Percentiles rank a stretch among this genome's conserved stretches.
Evolutionary conservation across 169 alveolate genomes (phyloP).

Genomic region (Plasmodium yoelii): DNA sequence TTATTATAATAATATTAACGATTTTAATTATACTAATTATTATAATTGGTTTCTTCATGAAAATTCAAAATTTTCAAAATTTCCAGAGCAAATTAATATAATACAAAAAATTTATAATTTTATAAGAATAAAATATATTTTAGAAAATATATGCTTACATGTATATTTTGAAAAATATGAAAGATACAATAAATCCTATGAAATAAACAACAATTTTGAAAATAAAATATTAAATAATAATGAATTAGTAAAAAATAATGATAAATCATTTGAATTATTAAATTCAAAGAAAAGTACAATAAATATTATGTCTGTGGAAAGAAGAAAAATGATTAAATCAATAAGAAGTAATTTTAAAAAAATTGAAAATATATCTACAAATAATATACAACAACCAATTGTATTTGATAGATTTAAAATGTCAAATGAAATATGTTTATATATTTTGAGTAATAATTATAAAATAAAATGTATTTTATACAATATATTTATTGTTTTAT

Average conservation of each 20-base stretch:
- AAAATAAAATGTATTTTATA: slow-evolving; percentile 66
- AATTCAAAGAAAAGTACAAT: slow-evolving; percentile 25
- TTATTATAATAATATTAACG: slow-evolving; percentile 36
- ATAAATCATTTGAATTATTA: slow-evolving; percentile 32
- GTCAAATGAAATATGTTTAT: slow-evolving; percentile 50
- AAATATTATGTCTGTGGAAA: slow-evolving; percentile 13
- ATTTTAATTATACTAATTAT: slow-evolving; percentile 38
- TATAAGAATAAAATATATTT: slow-evolving; percentile 42
- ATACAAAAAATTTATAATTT: slow-evolving; percentile 47
- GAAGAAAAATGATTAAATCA: slow-evolving; percentile 15
- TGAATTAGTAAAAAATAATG: slow-evolving; percentile 18
- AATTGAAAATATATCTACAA: slow-evolving; percentile 46
- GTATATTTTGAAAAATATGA: slow-evolving; percentile 36
- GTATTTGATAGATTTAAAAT: slow-evolving; percentile 57
- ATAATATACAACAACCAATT: slow-evolving; percentile 17
- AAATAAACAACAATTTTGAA: slow-evolving; percentile 5
- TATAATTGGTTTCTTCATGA: slow-evolving; percentile 47
- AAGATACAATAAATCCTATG: slow-evolving; percentile 20
- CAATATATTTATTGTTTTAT: slow-evolving; percentile 51
- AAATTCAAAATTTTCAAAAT: slow-evolving; percentile 40
- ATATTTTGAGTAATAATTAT: slow-evolving; percentile 50
- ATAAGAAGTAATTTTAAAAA: slow-evolving; percentile 44
- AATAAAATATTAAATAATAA: slow-evolving; percentile 19
- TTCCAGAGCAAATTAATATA: slow-evolving; percentile 58
- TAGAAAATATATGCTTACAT: slow-evolving; percentile 54